Evolutionary conservation across 2,329 filamentous ascomycete species (phyloP), one percentile per base, ranked within the genome.

Genomic region (Scopulariopsis brevicaulis): DNA sequence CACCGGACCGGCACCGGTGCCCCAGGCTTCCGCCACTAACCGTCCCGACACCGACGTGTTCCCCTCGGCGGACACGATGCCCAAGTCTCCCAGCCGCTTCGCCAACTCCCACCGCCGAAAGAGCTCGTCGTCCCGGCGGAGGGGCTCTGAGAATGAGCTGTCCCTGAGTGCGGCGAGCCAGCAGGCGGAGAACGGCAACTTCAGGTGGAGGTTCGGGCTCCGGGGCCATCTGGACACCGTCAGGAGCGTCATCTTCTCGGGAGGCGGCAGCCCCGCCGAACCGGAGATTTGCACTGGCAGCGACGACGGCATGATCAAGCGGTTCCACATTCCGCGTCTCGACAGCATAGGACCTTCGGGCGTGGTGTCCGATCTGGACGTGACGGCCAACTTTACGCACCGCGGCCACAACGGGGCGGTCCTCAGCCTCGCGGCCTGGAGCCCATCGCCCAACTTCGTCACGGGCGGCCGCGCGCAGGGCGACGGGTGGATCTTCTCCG

Each of bases 401-500:
- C 84, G 94, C 59, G 94, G 94, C 11, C 94, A 99, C 68, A 82
- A 86, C n/a, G 93, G 94, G 3, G 84, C 91, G 2, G 92, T 99
- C 2, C 88, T 95, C 48, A 90, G 84, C 51, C 75, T 99, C 28
- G 86, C 93, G 0, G 88, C 93, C 3, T 96, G 90, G 79, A 91
- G 90, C 2, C 86, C 90, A 2, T 86, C 90, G 1, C 89, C 89
- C 28, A 94, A 89, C 67, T 96, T 96, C 69, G 88, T 90, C 8
- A 95, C 90, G 20, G 90, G 92, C 40, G 91, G 92, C 7, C 84
- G 92, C 62, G 90, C 89, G 8, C 84, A 88, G 65, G 93, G 93
- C 35, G 94, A 97, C 65, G 94, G 94, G 32, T 99, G 94, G 94
- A 92, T 99, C 63, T 99, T 99, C 71, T 97, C 93, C 5, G 94